These are phyloP conservation scores for Hypoxylon lienhwacheense DNA, from an alignment of 495 filamentous ascomycete species.

Conservation along the genomic window DNA sequence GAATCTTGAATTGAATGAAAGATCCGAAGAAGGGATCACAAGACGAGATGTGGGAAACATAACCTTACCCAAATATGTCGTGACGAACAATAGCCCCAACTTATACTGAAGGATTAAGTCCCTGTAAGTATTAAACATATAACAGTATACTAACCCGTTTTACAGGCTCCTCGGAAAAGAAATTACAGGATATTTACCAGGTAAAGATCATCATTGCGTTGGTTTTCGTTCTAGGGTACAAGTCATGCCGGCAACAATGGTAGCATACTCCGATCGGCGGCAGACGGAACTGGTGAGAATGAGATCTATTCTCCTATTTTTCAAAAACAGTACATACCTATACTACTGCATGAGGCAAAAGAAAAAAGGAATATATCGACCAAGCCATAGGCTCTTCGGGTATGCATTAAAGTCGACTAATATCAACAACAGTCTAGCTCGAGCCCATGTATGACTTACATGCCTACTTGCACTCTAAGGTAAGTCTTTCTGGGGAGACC, in stretches of 20 bases:
- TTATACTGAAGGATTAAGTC: not conserved
- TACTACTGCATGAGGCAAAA: too few relatives aligned
- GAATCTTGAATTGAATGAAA: constrained; percentile 12
- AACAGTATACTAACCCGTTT: constrained; percentile 4
- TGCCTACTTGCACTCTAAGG: not conserved
- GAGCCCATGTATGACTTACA: constrained; percentile 3
- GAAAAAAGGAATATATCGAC: not conserved
- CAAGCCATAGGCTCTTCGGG: too few relatives aligned
- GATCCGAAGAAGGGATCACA: constrained; percentile 7
- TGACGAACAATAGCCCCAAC: constrained; percentile 5
- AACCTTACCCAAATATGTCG: constrained; percentile 4
- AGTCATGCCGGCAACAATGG: constrained; percentile 2
- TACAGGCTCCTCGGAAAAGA: constrained; percentile 4
- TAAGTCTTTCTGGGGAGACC: too few relatives aligned
- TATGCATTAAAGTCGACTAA: not conserved
- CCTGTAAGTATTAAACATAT: constrained; percentile 6
- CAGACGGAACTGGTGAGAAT: constrained; percentile 10
- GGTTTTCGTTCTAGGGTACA: not conserved
- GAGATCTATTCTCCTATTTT: too few relatives aligned
- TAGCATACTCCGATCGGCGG: constrained; percentile 5
- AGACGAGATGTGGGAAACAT: constrained; percentile 2
- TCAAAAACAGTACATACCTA: too few relatives aligned
- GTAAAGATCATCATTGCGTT: constrained; percentile 6
- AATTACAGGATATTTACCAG: constrained; percentile 12
- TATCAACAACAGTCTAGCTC: not conserved